Evolutionary conservation across 306 rosid genomes (phyloP).

Genomic region (Benincasa hispida): DNA sequence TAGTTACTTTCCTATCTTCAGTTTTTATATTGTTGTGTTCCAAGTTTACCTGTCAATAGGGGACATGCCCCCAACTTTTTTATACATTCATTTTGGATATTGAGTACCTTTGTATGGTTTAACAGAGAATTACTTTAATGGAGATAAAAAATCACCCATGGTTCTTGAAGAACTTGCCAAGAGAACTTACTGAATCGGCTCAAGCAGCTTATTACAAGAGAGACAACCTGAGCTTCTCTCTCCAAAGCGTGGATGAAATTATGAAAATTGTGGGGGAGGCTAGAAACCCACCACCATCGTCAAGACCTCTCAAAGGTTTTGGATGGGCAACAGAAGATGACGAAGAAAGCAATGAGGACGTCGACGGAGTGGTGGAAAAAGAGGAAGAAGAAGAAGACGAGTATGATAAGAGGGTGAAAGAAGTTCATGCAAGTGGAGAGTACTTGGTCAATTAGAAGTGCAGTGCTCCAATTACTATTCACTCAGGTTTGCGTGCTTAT

Average conservation of each 20-base stretch:
- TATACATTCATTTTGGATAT: not conserved
- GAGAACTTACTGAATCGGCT: constrained; percentile 61
- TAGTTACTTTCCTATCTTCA: not conserved
- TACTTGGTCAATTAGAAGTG: not conserved
- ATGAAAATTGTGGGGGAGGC: constrained; percentile 76
- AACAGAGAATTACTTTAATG: constrained; percentile 51
- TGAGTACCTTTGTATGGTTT: not conserved
- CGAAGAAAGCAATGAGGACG: constrained; percentile 21
- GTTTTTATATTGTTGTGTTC: not conserved
- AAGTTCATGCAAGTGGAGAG: constrained; percentile 7
- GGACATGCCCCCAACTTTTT: not conserved
- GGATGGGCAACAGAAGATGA: constrained; percentile 56
- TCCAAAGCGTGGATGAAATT: constrained; percentile 48
- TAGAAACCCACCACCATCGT: constrained; percentile 49
- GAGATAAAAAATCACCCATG: constrained; percentile 77
- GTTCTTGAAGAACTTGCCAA: constrained; percentile 71
- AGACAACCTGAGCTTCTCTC: constrained; percentile 49
- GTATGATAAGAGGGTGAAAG: constrained; percentile 11
- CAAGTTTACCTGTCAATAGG: not conserved
- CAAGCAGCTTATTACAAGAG: constrained; percentile 53
- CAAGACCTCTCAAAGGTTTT: constrained; percentile 43
- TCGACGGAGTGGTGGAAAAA: constrained; percentile 22
- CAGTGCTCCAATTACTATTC: not conserved
- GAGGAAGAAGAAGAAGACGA: constrained; percentile 39
- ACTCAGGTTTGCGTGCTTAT: not conserved